Percentiles rank a stretch among this genome's conserved stretches.
Conservation (phyloP, 345 rosid species). For the Euclidium syriacum region DNA sequence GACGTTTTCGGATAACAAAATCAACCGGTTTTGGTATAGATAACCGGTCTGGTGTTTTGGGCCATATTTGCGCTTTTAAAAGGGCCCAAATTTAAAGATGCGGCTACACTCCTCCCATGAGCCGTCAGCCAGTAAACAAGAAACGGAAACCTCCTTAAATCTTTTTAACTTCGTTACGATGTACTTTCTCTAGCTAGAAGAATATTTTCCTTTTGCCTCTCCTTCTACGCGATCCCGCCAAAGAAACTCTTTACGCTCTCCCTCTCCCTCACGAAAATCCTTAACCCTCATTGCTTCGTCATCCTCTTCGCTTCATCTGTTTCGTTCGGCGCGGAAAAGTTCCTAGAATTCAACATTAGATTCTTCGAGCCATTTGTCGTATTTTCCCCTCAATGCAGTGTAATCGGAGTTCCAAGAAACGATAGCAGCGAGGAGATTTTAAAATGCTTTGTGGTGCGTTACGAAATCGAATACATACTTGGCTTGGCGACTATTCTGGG, state of each 20-base stretch:
- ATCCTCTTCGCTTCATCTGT: not conserved
- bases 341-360: not conserved
- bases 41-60: not conserved
- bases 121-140: conserved; percentile 14
- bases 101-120: not conserved
- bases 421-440: conserved; percentile 15
- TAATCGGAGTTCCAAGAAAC: not conserved
- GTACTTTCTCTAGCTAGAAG: conserved; percentile 3
- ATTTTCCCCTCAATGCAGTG: conserved; percentile 4
- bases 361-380: not conserved
- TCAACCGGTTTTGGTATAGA: not conserved
- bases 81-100: conserved; percentile 17
- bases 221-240: conserved; percentile 33
- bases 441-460: conserved; percentile 38
- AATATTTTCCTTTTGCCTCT: conserved; percentile 13
- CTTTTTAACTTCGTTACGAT: not conserved
- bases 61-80: not conserved
- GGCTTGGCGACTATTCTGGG: conserved; percentile 67
- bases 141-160: conserved; percentile 7
- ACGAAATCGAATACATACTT: conserved; percentile 44
- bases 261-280: not conserved
- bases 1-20: not conserved
- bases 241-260: conserved; percentile 2
- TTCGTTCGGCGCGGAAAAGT: not conserved
- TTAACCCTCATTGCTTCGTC: conserved; percentile 4